Percentiles rank a stretch among this genome's conserved stretches.
phyloP scores from a whole-genome alignment of 352 stramenopile genomes.

The Phytophthora pinifolia region DNA sequence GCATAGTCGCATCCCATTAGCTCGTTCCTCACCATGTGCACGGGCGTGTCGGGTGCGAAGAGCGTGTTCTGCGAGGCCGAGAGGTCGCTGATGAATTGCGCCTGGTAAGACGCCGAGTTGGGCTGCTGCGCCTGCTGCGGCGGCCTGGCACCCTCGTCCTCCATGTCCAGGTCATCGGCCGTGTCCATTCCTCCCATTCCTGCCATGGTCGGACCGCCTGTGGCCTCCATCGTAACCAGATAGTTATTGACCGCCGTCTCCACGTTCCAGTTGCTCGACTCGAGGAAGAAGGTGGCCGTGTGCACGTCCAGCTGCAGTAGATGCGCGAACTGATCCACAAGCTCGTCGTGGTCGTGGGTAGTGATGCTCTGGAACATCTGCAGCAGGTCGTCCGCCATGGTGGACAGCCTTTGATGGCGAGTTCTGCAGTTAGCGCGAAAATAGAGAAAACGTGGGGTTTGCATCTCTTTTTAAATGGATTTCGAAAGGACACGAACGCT shows the following conservation, averaged over 20 bases:
- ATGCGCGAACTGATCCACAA: constrained; percentile 83
- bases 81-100: constrained; percentile 70
- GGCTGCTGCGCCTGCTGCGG: constrained; percentile 11
- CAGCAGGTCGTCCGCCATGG: constrained; percentile 80
- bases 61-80: constrained; percentile 56
- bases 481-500: background rate
- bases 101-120: constrained; percentile 37
- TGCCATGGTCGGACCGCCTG: constrained; percentile 14
- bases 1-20: background rate
- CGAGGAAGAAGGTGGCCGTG: constrained; percentile 83
- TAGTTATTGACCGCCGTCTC: constrained; percentile 86
- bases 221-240: constrained; percentile 61
- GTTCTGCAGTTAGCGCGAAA: background rate
- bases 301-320: constrained; percentile 67
- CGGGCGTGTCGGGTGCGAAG: constrained; percentile 42
- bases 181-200: constrained; percentile 30
- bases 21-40: constrained; percentile 55
- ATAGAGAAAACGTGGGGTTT: constrained; percentile 6
- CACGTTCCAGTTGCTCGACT: constrained; percentile 90
- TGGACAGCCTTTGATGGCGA: no score
- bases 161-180: constrained; percentile 59
- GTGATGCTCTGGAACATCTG: constrained; percentile 90
- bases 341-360: constrained; percentile 80
- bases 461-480: background rate
- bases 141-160: constrained; percentile 33